phyloP scores from a whole-genome alignment of 306 rosid genomes.

The Lathyrus sativus region DNA sequence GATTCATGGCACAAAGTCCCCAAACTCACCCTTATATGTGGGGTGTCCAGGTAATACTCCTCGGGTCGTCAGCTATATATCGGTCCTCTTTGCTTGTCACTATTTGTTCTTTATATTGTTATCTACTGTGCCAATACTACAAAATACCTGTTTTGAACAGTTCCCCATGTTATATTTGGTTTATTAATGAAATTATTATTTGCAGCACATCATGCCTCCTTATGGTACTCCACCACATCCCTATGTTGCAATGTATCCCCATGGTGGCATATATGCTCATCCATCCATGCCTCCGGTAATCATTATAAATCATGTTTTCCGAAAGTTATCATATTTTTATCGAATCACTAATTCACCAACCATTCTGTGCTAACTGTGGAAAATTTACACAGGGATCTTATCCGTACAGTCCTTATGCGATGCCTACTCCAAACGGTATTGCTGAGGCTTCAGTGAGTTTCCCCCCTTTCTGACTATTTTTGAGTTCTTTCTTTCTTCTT shows the following conservation, averaged over 20 bases:
- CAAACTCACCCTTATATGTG: constrained; percentile 98
- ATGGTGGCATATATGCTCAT: constrained; percentile 96
- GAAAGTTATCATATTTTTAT: constrained; percentile 36
- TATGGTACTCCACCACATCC: constrained; percentile 98
- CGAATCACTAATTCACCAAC: constrained; percentile 30
- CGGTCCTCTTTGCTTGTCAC: constrained; percentile 24
- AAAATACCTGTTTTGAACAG: constrained; percentile 28
- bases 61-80: constrained; percentile 4
- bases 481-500: constrained; percentile 18
- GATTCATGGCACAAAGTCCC: constrained; percentile 88
- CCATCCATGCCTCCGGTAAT: constrained; percentile 97
- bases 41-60: constrained; percentile 83
- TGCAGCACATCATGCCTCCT: constrained; percentile 99
- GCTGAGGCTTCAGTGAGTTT: constrained; percentile 88
- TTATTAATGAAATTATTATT: constrained; percentile 33
- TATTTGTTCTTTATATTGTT: constrained; percentile 33
- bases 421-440: constrained; percentile 91
- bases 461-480: constrained; percentile 10
- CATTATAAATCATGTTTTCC: constrained; percentile 39
- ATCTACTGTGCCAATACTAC: constrained; percentile 1
- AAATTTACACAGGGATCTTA: constrained; percentile 76
- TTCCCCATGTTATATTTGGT: constrained; percentile 11
- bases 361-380: neutral
- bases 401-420: constrained; percentile 93
- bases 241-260: constrained; percentile 94